Evolutionary conservation across 2,329 filamentous ascomycete genomes (phyloP).

Genomic region (Pseudomassariella vexata): DNA sequence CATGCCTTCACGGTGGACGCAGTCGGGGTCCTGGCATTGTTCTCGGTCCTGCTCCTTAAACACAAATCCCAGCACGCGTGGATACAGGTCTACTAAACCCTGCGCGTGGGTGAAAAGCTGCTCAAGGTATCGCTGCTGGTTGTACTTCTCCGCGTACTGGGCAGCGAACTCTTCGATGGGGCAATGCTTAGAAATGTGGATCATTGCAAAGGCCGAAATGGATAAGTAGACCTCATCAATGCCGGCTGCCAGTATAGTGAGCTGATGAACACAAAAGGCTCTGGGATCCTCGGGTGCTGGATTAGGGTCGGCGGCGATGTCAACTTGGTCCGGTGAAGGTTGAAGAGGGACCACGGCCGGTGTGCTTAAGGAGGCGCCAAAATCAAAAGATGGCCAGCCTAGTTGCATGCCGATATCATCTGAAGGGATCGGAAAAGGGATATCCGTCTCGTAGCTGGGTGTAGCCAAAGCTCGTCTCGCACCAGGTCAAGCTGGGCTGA

Average conservation of each 20-base stretch:
- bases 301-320: background rate
- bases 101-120: slow-evolving; percentile 27
- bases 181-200: slow-evolving; percentile 19
- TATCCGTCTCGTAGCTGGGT: slow-evolving; percentile 9
- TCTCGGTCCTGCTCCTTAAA: slow-evolving; percentile 7
- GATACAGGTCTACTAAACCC: slow-evolving; percentile 28
- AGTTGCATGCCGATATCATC: slow-evolving; percentile 11
- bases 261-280: slow-evolving; percentile 12
- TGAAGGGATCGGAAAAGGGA: slow-evolving; percentile 2
- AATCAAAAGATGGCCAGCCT: slow-evolving; percentile 14
- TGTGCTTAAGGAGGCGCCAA: slow-evolving; percentile 6
- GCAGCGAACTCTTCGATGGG: slow-evolving; percentile 16
- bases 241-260: slow-evolving; percentile 17
- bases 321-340: background rate
- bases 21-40: slow-evolving; percentile 24
- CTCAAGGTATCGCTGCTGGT: slow-evolving; percentile 24
- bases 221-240: slow-evolving; percentile 18
- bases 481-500: slow-evolving; percentile 29
- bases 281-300: slow-evolving; percentile 9
- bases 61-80: slow-evolving; percentile 18
- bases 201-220: slow-evolving; percentile 11
- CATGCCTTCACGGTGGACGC: slow-evolving; percentile 23
- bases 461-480: slow-evolving; percentile 9
- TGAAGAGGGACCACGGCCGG: slow-evolving; percentile 5
- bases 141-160: slow-evolving; percentile 16